Evolutionary conservation across 2,329 filamentous ascomycete genomes (phyloP), one percentile per base, ranked within the genome.

Genomic region (Plenodomus tracheiphilus): DNA sequence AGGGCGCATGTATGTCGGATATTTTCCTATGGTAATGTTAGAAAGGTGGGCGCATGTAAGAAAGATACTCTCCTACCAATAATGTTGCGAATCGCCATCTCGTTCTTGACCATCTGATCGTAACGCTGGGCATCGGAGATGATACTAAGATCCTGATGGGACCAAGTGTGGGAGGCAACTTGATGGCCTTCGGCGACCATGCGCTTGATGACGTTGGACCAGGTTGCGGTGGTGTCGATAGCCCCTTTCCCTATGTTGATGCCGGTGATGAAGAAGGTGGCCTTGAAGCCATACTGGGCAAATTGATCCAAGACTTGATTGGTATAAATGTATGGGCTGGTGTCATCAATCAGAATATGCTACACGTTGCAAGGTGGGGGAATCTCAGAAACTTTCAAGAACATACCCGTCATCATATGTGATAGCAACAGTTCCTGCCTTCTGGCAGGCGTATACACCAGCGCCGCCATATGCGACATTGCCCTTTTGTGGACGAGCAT

Each of bases 191-290:
- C 78, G 17, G 64, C 59, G 41, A 76, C 54, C 77, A 83, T 83
- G 42, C 80, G 78, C 63, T 78, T 77, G 46, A 85, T 80, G 16
- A 81, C 77, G 2, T 72, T 72, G 4, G 73, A 68, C 68, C 81
- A 81, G 6, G 74, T 66, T 2, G 56, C 18, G 15, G 54, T 59
- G 48, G 81, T 75, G 55, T 84, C 82, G 56, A 84, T 84, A 54
- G 75, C 70, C 30, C 81, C 80, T 65, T 83, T 83, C 45, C 76
- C 77, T n/a, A 78, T 70, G 66, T 82, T 83, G 64, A 75, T 81
- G 10, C 81, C 81, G 5, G 79, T 84, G 45, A 87, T 75, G 65
- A 87, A 88, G 69, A 89, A 88, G 0, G 86, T 88, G 0, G 84
- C 85, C 56, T 82, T 85, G 30, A 82, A 84, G 16, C 78, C 73